Percentiles rank a stretch among this genome's conserved stretches.
Conservation (phyloP, 2,329 filamentous ascomycete species). For the Blastomyces percursus region DNA sequence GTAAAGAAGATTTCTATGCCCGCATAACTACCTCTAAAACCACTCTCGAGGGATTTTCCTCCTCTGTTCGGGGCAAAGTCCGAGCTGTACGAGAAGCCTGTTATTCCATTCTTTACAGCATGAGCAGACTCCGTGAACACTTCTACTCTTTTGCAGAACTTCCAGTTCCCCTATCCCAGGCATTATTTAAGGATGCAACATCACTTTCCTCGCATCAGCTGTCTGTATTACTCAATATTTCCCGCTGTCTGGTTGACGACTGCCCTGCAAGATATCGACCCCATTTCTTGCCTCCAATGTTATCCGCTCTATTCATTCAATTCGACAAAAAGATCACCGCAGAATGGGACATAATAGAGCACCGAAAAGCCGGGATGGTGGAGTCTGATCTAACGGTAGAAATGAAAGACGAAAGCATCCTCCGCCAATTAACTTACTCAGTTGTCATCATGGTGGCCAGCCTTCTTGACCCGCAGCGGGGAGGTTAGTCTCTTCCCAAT, state of each 20-base stretch:
- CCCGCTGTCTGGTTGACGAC: conserved; percentile 79
- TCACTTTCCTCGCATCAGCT: conserved; percentile 85
- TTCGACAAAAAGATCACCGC: conserved; percentile 76
- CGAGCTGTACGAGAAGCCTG: conserved; percentile 84
- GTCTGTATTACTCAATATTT: conserved; percentile 81
- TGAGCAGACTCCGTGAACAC: conserved; percentile 73
- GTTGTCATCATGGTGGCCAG: conserved; percentile 86
- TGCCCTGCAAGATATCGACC: conserved; percentile 69
- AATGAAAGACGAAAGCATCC: conserved; percentile 95
- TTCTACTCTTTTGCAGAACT: conserved; percentile 88
- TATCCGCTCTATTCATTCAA: conserved; percentile 71
- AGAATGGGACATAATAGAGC: conserved; percentile 72
- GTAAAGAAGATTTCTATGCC: conserved; percentile 92
- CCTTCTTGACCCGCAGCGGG: conserved; percentile 63
- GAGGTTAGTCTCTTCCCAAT: conserved; percentile 39
- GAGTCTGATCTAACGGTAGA: conserved; percentile 80
- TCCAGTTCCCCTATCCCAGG: conserved; percentile 68
- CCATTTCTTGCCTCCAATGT: conserved; percentile 73
- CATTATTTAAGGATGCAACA: conserved; percentile 71
- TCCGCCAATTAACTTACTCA: conserved; percentile 84
- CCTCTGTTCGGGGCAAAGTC: conserved; percentile 79
- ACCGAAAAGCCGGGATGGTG: conserved; percentile 47
- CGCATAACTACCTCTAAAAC: conserved; percentile 78
- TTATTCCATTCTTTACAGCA: conserved; percentile 88
- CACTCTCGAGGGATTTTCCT: conserved; percentile 87